phyloP scores from a whole-genome alignment of 2,329 filamentous ascomycete genomes.

The Sarocladium strictum region DNA sequence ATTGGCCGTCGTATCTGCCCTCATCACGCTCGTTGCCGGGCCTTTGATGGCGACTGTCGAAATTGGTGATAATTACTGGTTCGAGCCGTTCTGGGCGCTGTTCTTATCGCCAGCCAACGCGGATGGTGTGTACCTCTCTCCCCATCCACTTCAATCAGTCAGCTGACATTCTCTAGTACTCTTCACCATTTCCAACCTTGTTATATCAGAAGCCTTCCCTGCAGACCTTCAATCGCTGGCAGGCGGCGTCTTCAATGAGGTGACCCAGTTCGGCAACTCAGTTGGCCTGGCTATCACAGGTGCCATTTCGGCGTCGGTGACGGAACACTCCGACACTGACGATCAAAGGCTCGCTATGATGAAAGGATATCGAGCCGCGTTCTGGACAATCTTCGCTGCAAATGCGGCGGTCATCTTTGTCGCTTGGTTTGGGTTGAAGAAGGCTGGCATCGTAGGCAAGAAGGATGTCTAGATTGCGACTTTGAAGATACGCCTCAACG shows the following conservation, averaged over 20 bases:
- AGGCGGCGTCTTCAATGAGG: constrained; percentile 54
- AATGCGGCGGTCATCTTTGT: constrained; percentile 28
- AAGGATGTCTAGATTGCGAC: constrained; percentile 37
- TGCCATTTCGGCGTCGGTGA: constrained; percentile 40
- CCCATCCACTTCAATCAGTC: constrained; percentile 19
- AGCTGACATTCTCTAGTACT: constrained; percentile 21
- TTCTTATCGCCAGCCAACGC: constrained; percentile 37
- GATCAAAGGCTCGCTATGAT: constrained; percentile 31
- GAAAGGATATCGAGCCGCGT: constrained; percentile 45
- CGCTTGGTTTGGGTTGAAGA: constrained; percentile 33
- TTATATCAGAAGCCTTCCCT: constrained; percentile 50
- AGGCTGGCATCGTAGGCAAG: constrained; percentile 42
- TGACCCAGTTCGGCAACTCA: constrained; percentile 50
- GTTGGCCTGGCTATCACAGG: constrained; percentile 46
- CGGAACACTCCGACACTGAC: constrained; percentile 26
- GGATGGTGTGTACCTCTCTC: constrained; percentile 25
- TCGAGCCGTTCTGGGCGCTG: constrained; percentile 35
- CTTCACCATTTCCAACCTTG: constrained; percentile 49
- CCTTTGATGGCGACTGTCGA: constrained; percentile 48
- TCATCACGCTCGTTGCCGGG: constrained; percentile 40
- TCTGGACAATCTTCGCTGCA: constrained; percentile 46
- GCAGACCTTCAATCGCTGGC: constrained; percentile 49
- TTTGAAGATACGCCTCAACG: too few species aligned
- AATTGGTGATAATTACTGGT: constrained; percentile 45
- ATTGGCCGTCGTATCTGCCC: constrained; percentile 31